phyloP scores from a whole-genome alignment of 106 monocot genomes.

The Iris macrosiphon region DNA sequence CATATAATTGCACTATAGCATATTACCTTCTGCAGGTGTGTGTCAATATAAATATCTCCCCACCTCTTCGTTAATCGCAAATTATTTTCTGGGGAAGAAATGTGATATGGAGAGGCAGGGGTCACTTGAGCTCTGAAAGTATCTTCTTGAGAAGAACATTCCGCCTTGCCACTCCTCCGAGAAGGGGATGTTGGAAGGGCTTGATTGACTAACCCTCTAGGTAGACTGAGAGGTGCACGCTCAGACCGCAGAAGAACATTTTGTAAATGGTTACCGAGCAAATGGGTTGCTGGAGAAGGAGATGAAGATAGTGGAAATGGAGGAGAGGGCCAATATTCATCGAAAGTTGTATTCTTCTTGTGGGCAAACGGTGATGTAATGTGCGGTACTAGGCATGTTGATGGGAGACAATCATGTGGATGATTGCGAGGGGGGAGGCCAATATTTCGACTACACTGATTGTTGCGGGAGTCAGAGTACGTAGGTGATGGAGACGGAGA shows the following conservation, averaged over 20 bases:
- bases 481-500: constrained; percentile 24
- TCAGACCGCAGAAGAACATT: constrained; percentile 37
- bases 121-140: constrained; percentile 6
- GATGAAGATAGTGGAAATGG: constrained; percentile 39
- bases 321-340: constrained; percentile 45
- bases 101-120: constrained; percentile 12
- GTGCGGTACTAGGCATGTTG: constrained; percentile 3
- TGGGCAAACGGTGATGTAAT: constrained; percentile 4
- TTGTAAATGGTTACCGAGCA: not conserved
- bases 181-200: constrained; percentile 21
- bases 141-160: constrained; percentile 9
- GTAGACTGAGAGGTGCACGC: constrained; percentile 47
- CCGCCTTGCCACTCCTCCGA: constrained; percentile 4
- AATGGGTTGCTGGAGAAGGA: constrained; percentile 29
- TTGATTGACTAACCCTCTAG: constrained; percentile 13
- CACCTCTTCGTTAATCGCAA: constrained; percentile 17
- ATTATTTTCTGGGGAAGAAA: constrained; percentile 16
- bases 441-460: not conserved
- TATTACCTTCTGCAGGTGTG: constrained; percentile 33
- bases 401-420: constrained; percentile 6
- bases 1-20: not conserved
- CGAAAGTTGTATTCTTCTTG: constrained; percentile 21
- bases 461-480: constrained; percentile 13
- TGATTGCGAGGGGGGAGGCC: constrained; percentile 1
- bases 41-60: constrained; percentile 12